Evolutionary conservation across 2,329 filamentous ascomycete genomes (phyloP).

Genomic region (Monosporascus sp.): DNA sequence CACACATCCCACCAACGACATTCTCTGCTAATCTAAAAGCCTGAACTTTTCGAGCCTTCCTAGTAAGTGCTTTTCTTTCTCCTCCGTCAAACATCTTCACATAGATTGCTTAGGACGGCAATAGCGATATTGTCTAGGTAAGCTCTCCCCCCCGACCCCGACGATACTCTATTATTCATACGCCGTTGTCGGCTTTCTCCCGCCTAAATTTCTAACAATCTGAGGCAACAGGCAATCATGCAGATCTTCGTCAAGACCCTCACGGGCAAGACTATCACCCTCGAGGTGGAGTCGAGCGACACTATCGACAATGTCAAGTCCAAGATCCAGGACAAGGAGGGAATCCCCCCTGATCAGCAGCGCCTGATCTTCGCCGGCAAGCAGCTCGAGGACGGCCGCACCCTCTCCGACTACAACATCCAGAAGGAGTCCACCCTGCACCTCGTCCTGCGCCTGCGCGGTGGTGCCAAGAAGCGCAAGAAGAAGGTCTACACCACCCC

Average conservation of each 20-base stretch:
- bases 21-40: background rate
- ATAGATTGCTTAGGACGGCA: constrained; percentile 60
- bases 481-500: constrained; percentile 99
- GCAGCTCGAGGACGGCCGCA: constrained; percentile 99
- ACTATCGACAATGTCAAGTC: constrained; percentile 99
- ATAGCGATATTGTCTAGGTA: constrained; percentile 58
- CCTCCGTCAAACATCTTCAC: constrained; percentile 40
- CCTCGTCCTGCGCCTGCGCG: constrained; percentile 94
- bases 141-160: background rate
- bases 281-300: constrained; percentile 99
- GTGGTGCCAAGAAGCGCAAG: constrained; percentile 99
- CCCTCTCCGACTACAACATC: constrained; percentile 99
- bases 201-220: constrained; percentile 30
- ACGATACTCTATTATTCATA: background rate
- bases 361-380: constrained; percentile 99
- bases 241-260: constrained; percentile 80
- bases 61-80: constrained; percentile 17
- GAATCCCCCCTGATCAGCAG: constrained; percentile 98
- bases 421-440: constrained; percentile 99
- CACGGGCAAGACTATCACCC: constrained; percentile 99
- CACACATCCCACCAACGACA: constrained; percentile 4
- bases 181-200: background rate
- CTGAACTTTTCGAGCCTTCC: constrained; percentile 11
- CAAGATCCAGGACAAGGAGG: constrained; percentile 99
- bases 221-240: constrained; percentile 56